Conservation (phyloP, 2,329 filamentous ascomycete species). For the Gremmenia infestans region DNA sequence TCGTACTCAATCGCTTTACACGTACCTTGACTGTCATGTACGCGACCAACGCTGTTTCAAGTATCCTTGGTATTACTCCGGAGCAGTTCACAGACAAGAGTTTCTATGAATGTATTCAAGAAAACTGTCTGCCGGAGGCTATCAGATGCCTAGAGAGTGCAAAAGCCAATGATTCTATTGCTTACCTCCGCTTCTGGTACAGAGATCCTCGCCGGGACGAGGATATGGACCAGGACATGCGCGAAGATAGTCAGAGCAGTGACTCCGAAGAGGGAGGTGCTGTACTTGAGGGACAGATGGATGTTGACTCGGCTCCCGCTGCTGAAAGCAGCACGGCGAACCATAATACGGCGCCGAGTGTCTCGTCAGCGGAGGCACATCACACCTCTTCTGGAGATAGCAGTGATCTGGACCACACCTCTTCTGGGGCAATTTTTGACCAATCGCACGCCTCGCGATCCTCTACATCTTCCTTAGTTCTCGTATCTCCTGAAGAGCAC, state of each 20-base stretch:
- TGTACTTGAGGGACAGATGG: constrained; percentile 39
- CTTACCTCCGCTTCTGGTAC: constrained; percentile 82
- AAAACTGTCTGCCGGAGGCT: constrained; percentile 70
- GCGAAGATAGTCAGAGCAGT: constrained; percentile 37
- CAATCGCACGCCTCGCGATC: constrained; percentile 23
- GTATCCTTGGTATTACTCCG: constrained; percentile 69
- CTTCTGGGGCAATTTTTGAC: constrained; percentile 41
- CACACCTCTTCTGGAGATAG: constrained; percentile 43
- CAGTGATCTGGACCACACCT: constrained; percentile 34
- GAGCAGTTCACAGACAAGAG: constrained; percentile 68
- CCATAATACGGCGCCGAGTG: not conserved
- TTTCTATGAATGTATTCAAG: constrained; percentile 83
- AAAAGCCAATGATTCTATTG: constrained; percentile 87
- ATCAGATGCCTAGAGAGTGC: constrained; percentile 76
- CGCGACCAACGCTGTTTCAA: constrained; percentile 68
- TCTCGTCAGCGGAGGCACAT: not conserved
- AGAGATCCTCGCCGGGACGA: constrained; percentile 63
- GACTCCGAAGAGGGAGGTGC: constrained; percentile 44
- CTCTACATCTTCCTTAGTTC: constrained; percentile 28
- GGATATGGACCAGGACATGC: constrained; percentile 40
- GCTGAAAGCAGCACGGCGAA: constrained; percentile 1
- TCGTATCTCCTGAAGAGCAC: constrained; percentile 14
- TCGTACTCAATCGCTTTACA: constrained; percentile 84
- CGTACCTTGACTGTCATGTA: constrained; percentile 81
- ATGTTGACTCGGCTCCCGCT: constrained; percentile 29